These are phyloP conservation scores for Serendipita sp. DNA, from an alignment of 768 basidiomycete species.

Conservation along the genomic window DNA sequence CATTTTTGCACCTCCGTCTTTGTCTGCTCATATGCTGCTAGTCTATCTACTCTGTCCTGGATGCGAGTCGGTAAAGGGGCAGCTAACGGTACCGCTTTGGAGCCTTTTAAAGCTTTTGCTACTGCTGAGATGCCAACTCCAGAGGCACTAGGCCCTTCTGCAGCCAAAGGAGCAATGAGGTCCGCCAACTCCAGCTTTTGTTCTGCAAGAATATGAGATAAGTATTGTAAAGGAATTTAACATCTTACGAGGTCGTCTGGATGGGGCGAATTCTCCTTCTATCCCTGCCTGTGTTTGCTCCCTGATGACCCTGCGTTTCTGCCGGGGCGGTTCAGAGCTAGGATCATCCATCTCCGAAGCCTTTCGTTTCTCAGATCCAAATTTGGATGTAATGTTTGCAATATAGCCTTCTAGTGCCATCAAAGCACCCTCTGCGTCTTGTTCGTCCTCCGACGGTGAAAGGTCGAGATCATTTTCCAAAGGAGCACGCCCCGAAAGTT, in stretches of 20 bases:
- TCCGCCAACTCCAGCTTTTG: constrained; percentile 52
- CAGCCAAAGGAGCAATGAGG: constrained; percentile 53
- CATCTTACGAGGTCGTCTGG: not conserved
- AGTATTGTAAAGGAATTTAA: not conserved
- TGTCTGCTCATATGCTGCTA: constrained; percentile 89
- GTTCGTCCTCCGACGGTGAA: constrained; percentile 28
- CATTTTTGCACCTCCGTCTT: constrained; percentile 88
- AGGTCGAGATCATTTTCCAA: too few species aligned
- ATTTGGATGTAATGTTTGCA: constrained; percentile 16
- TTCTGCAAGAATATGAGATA: constrained; percentile 21
- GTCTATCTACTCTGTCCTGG: constrained; percentile 79
- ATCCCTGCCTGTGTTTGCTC: constrained; percentile 66
- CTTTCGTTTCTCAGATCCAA: constrained; percentile 50
- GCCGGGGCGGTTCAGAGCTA: constrained; percentile 18
- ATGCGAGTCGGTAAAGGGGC: constrained; percentile 76
- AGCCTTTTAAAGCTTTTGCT: constrained; percentile 43
- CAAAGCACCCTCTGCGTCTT: constrained; percentile 33
- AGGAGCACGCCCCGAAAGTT: constrained; percentile 15
- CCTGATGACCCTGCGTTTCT: constrained; percentile 46
- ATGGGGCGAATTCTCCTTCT: constrained; percentile 58
- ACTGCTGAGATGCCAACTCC: constrained; percentile 54
- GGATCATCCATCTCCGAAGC: constrained; percentile 27
- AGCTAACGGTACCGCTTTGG: constrained; percentile 45
- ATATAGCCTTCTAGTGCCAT: constrained; percentile 11
- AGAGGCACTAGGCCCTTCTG: constrained; percentile 29